Base-by-base conservation (phyloP, 306 rosid species). In the Purshia tridentata region DNA sequence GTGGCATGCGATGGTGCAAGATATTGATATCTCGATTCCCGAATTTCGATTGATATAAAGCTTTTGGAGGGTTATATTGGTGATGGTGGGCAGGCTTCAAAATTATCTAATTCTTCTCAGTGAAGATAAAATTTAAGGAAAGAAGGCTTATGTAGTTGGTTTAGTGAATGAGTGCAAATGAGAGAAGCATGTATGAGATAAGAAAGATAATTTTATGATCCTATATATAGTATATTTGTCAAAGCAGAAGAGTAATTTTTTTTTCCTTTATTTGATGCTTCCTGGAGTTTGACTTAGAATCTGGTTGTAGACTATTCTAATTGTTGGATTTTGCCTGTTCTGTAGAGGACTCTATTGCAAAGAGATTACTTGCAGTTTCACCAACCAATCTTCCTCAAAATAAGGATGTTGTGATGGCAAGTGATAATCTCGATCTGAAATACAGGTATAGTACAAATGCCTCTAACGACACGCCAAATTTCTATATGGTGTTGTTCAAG, bases 311-410 rank as follows among this genome's bases (percentile, higher is more conserved):
- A 18, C 14, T 20, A 42, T 60, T 76, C 45, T 67, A 41, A 69
- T 70, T 72, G 41, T 20, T 55, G 18, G 18, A 29, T 50, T 65
- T 76, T 69, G 56, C 78, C 63, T 81, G 60, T 66, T 85, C 44
- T 16, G 60, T 22, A 93, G 98, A 85, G 76, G 98, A 93, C 72
- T 91, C 98, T 18, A 89, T 94, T 77, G 88, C 93, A 67, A 86
- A 85, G 86, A 90, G 95, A 77, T 65, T 84, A 80, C 81, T 73
- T 65, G 81, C 86, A 62, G 52, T 85, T 83, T 84, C 92, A 13
- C 75, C 87, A n/a, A 82, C 88, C 62, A 84, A 81, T 79, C 76
- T 84, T 69, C 81, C 87, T 35, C 85, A 83, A 88, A 87, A 81
- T 75, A 86, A 81, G 62, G 90, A 84, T 63, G 78, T 59, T 46